These are phyloP conservation scores for Chenopodium formosanum DNA, from an alignment of 148 eudicot genomes.

Conservation along the genomic window DNA sequence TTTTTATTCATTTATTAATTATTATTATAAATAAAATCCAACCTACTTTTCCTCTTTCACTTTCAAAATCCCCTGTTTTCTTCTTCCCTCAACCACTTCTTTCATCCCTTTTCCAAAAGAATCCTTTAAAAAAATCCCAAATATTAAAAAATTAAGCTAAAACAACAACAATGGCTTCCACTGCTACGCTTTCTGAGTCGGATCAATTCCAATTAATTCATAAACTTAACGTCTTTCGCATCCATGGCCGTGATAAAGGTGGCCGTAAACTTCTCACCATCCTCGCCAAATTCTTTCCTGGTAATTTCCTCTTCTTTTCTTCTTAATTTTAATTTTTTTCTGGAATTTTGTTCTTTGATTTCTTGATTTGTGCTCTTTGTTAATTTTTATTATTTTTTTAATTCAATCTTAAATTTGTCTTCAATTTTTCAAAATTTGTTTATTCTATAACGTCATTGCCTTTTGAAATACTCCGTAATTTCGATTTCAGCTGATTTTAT, in stretches of 20 bases:
- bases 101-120: too few relatives aligned
- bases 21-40: too few relatives aligned
- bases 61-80: background rate
- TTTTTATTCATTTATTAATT: background rate
- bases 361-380: background rate
- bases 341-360: background rate
- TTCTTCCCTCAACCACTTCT: background rate
- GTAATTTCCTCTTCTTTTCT: constrained; percentile 24
- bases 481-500: too few relatives aligned
- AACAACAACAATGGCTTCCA: background rate
- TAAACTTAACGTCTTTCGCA: constrained; percentile 46
- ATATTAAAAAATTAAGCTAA: background rate
- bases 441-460: too few relatives aligned
- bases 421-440: background rate
- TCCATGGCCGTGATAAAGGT: constrained; percentile 54
- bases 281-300: constrained; percentile 63
- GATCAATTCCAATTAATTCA: constrained; percentile 43
- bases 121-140: background rate
- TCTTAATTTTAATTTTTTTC: too few relatives aligned
- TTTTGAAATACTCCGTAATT: too few relatives aligned
- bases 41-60: background rate
- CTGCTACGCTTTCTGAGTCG: background rate
- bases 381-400: too few relatives aligned
- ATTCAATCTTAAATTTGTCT: background rate
- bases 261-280: constrained; percentile 49